Evolutionary conservation across 306 rosid species (phyloP).

Genomic region (Cucumis melo): DNA sequence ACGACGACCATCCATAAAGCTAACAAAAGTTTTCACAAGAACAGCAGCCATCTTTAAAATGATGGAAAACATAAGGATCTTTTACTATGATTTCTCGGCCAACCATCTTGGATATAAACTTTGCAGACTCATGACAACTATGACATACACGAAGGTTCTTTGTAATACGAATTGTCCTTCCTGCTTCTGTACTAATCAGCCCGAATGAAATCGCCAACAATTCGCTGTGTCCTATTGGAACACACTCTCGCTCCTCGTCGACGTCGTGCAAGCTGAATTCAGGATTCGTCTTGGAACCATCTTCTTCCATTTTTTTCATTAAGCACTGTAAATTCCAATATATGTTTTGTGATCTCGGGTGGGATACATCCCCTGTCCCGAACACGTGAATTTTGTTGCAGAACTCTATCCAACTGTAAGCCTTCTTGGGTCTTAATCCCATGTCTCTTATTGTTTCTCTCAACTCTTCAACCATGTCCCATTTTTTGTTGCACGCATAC

Average conservation of each 20-base stretch:
- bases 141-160: conserved; percentile 44
- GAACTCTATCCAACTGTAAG: conserved; percentile 47
- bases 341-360: conserved; percentile 42
- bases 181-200: conserved; percentile 34
- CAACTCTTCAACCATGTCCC: conserved; percentile 27
- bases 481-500: conserved; percentile 33
- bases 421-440: conserved; percentile 49
- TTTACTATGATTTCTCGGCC: conserved; percentile 50
- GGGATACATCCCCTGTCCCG: conserved; percentile 58
- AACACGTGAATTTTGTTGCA: conserved; percentile 56
- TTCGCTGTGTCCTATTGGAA: conserved; percentile 46
- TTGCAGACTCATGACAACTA: conserved; percentile 45
- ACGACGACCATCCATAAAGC: neutral
- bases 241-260: conserved; percentile 62
- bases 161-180: conserved; percentile 31
- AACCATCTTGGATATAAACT: conserved; percentile 28
- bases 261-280: conserved; percentile 55
- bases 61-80: conserved; percentile 51
- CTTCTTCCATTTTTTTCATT: conserved; percentile 39
- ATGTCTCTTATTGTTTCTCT: conserved; percentile 30
- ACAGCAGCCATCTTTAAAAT: conserved; percentile 47
- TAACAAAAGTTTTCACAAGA: conserved; percentile 46
- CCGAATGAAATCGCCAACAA: conserved; percentile 56
- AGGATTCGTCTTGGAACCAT: conserved; percentile 12
- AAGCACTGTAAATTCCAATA: conserved; percentile 38